Base-by-base conservation (phyloP, 1,139 yeast species). In the Suhomyces bokatorum region DNA sequence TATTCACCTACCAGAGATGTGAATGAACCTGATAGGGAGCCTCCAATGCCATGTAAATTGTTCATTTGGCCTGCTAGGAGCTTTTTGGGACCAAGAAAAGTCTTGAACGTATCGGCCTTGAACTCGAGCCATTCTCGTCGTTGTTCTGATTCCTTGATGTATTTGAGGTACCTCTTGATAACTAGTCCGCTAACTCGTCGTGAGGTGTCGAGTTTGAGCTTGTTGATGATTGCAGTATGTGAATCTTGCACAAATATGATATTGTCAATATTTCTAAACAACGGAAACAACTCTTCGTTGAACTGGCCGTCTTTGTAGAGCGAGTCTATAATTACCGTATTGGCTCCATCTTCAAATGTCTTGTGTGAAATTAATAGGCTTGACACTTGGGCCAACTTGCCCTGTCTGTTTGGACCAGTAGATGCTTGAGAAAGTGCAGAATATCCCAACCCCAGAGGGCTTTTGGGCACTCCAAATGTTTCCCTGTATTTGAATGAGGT, bases 21-120 rank as follows among this genome's bases (percentile, higher is more conserved):
- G 31, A 57, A 49, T 14, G 50, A 17, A 2, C 61, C 64, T 1
- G 45, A 29, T 8, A 62, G 28, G 6, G 45, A 12, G 1, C 65
- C 65, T 2, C 64, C 66, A 34, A 53, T 57, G 2, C 67, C 67
- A 27, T 47, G 49, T 9, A 24, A 30, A 31, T 32, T 49, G 41
- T 51, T 50, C 37, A 60, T 51, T 36, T 65, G 61, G 8, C 61
- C 63, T 1, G 61, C 48, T 3, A 61, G 24, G 0, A 65, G 57
- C 2, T 46, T 26, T 10, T 43, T 42, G 10, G 47, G 47, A 2
- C 62, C 61, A 12, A 47, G 26, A 7, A 41, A 46, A 0, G 40
- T 37, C 3, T 33, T 26, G 8, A 26, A 9, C 4, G 35, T 26
- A 2, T 22, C 31, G 3, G 41, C 37, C 4, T 13, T 24, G 17